Evolutionary conservation across 2,329 filamentous ascomycete species (phyloP), one percentile per base, ranked within the genome.

Genomic region (Ceratocystis cacaofunesta): DNA sequence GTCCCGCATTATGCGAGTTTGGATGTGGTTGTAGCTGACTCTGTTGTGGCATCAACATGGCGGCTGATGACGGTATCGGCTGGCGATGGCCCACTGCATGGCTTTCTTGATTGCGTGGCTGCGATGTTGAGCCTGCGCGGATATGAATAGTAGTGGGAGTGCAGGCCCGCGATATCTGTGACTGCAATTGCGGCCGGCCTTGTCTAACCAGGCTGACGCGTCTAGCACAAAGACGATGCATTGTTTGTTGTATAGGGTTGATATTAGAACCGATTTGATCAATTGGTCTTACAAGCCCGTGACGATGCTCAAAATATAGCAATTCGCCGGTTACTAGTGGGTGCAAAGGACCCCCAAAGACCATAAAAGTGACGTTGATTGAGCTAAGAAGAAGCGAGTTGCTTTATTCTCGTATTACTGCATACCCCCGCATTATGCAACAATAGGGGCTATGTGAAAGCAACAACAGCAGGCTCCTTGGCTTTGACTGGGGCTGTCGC

Each of bases 341-440:
- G 7, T 58, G 28, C 17, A 8, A 19, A 25, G 48, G 7, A 32
- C 28, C n/a, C 46, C 48, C n/a, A 12, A 52, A 25, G n/a, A 36
- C 17, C 55, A 8, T n/a, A 19, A 30, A 57, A 4, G 48, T 52
- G 48, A 52, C 48, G 48, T 52, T 52, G 15, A 58, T 32, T 25
- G 19, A 58, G 55, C 55, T 58, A 30, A 19, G 32, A 58, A 57
- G 28, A 58, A 58, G 25, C 17, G 28, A 30, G 55, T 6, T 30
- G 55, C 25, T 52, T 50, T 19, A n/a, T 19, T 22, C n/a, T 32
- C 25, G 58, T 6, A 64, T 64, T 61, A 28, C 30, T 30, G 43
- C 36, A 64, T 66, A 64, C 46, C 62, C 44, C 65, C 61, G 60
- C 55, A 61, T 61, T 48, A 63, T 57, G 65, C 61, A 66, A 64